A percentile compares a stretch with the other conserved stretches of the same genome.
Conservation (phyloP, 441 rosid species). For the Viola pubescens region DNA sequence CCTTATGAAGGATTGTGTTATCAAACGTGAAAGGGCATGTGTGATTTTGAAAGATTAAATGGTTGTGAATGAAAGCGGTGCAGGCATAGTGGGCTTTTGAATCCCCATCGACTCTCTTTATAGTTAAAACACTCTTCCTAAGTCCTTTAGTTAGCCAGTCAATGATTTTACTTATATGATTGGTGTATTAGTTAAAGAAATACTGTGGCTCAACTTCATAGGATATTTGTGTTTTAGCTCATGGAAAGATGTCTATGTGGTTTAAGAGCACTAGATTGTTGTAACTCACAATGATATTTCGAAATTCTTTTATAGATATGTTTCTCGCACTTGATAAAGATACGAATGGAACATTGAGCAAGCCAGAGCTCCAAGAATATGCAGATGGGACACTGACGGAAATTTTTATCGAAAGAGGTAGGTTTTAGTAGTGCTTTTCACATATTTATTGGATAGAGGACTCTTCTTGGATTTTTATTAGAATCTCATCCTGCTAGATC, state of each 20-base stretch:
- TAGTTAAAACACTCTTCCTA: too few species aligned
- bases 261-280: background rate
- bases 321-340: constrained; percentile 92
- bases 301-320: constrained; percentile 52
- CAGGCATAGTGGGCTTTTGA: too few species aligned
- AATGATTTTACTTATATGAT: too few species aligned
- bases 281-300: background rate
- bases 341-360: constrained; percentile 82
- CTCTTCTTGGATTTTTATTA: background rate
- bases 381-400: constrained; percentile 95
- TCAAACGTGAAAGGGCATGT: too few species aligned
- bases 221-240: background rate
- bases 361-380: constrained; percentile 93
- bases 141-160: too few species aligned
- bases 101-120: too few species aligned
- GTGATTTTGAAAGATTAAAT: too few species aligned
- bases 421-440: background rate
- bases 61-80: too few species aligned
- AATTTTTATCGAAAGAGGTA: constrained; percentile 94
- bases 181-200: too few species aligned
- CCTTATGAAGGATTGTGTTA: too few species aligned
- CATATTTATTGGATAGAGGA: too few species aligned
- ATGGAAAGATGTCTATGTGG: constrained; percentile 2
- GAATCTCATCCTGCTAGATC: background rate
- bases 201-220: too few species aligned